These are phyloP conservation scores for Notholithocarpus densiflorus DNA, from an alignment of 306 rosid genomes.

Conservation along the genomic window DNA sequence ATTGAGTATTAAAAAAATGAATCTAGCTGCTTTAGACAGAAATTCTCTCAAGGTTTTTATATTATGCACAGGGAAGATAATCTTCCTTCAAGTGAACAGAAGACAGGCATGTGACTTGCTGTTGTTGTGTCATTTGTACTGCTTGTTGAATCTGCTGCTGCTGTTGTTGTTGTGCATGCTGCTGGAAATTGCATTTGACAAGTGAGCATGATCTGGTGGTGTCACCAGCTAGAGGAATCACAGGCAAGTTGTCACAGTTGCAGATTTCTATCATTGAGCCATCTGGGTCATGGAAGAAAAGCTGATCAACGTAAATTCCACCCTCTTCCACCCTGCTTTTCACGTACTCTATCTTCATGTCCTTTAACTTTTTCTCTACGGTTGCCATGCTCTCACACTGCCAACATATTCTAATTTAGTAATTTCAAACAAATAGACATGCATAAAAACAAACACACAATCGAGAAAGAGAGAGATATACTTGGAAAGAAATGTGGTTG, in stretches of 20 bases:
- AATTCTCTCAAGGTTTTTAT: neutral
- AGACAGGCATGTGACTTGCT: neutral
- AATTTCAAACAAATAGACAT: neutral
- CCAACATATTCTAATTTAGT: neutral
- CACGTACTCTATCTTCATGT: constrained; percentile 61
- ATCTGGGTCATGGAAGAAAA: constrained; percentile 90
- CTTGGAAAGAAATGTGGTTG: constrained; percentile 66
- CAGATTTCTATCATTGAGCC: constrained; percentile 77
- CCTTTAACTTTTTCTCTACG: constrained; percentile 57
- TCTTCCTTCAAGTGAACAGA: constrained; percentile 10
- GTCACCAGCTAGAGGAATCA: constrained; percentile 44
- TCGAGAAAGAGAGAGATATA: neutral
- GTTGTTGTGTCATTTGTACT: constrained; percentile 23
- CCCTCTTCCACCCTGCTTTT: constrained; percentile 59
- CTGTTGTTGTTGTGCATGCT: constrained; percentile 20
- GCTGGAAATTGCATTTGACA: constrained; percentile 35
- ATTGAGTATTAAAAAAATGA: too few species aligned
- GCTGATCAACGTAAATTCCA: constrained; percentile 62
- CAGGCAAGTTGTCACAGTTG: constrained; percentile 74
- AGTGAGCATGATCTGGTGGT: constrained; percentile 34
- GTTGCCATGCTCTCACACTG: constrained; percentile 64
- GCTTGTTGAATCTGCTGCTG: constrained; percentile 33
- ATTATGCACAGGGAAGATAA: constrained; percentile 17
- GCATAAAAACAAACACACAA: neutral
- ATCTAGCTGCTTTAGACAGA: neutral